Evolutionary conservation across 805 yeast species (phyloP).

Genomic region (Teunomyces atbi): DNA sequence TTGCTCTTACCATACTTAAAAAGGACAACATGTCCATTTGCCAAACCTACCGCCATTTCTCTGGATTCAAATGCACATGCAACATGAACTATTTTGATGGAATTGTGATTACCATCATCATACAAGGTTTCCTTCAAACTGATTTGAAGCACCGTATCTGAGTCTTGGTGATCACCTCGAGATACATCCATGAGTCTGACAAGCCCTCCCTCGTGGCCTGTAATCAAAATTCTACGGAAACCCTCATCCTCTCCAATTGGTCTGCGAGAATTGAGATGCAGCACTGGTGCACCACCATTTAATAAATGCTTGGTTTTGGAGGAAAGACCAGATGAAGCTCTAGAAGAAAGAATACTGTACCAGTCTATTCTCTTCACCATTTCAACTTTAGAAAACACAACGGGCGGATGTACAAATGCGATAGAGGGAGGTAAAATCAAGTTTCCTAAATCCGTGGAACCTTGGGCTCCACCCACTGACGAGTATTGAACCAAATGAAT

Average conservation of each 20-base stretch:
- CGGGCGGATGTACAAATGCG: slow-evolving; percentile 74
- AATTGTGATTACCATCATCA: slow-evolving; percentile 27
- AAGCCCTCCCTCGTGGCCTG: slow-evolving; percentile 86
- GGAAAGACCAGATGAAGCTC: slow-evolving; percentile 36
- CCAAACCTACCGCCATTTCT: slow-evolving; percentile 69
- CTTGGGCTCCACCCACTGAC: slow-evolving; percentile 15
- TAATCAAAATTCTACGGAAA: slow-evolving; percentile 52
- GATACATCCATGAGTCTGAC: slow-evolving; percentile 84
- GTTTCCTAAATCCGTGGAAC: slow-evolving; percentile 22
- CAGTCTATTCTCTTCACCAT: slow-evolving; percentile 63
- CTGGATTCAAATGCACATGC: slow-evolving; percentile 78
- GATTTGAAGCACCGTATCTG: slow-evolving; percentile 31
- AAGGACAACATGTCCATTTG: slow-evolving; percentile 69
- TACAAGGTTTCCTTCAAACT: slow-evolving; percentile 33
- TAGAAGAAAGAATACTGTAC: slow-evolving; percentile 65
- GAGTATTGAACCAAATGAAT: slow-evolving; percentile 62
- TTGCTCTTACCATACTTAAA: slow-evolving; percentile 61
- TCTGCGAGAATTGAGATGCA: slow-evolving; percentile 18
- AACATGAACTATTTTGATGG: slow-evolving; percentile 51
- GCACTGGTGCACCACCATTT: slow-evolving; percentile 78
- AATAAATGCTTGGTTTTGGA: slow-evolving; percentile 48
- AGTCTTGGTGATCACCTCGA: slow-evolving; percentile 54
- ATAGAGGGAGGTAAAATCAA: slow-evolving; percentile 76
- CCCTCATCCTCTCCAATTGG: slow-evolving; percentile 40
- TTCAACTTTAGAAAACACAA: slow-evolving; percentile 52